Evolutionary conservation across 1,139 yeast genomes (phyloP).

Genomic region (Taphrina betulina): DNA sequence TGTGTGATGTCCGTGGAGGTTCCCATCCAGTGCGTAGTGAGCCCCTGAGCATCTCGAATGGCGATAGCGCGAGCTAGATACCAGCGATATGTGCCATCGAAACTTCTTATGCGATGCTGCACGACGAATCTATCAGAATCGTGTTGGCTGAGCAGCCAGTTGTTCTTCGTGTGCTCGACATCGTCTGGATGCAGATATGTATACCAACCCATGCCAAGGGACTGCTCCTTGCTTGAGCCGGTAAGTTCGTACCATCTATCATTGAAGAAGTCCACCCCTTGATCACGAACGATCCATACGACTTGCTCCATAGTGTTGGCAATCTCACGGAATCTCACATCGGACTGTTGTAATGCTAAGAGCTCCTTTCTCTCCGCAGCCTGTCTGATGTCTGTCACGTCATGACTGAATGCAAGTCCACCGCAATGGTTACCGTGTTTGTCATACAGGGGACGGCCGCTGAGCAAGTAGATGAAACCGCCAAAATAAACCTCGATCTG

Average conservation of each 20-base stretch:
- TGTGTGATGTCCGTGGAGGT: slow-evolving; percentile 30
- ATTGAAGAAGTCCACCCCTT: slow-evolving; percentile 15
- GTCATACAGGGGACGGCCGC: slow-evolving; percentile 30
- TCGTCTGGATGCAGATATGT: slow-evolving; percentile 30
- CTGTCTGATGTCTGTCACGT: slow-evolving; percentile 20
- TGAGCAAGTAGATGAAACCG: slow-evolving; percentile 11
- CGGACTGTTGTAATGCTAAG: slow-evolving; percentile 19
- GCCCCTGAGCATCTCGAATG: slow-evolving; percentile 4
- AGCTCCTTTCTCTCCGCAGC: slow-evolving; percentile 26
- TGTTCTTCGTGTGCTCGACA: slow-evolving; percentile 22
- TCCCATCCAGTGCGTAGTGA: slow-evolving; percentile 10
- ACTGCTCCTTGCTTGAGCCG: slow-evolving; percentile 12
- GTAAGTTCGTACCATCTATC: slow-evolving; percentile 29
- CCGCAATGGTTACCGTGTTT: slow-evolving; percentile 12
- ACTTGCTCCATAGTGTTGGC: slow-evolving; percentile 26
- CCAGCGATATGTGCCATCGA: slow-evolving; percentile 27
- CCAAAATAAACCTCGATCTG: slow-evolving; percentile 24
- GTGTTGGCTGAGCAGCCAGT: slow-evolving; percentile 16
- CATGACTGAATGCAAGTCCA: slow-evolving; percentile 16
- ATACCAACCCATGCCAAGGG: slow-evolving; percentile 17
- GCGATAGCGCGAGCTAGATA: slow-evolving; percentile 29
- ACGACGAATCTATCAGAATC: slow-evolving; percentile 22
- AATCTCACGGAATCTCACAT: slow-evolving; percentile 21
- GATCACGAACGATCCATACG: slow-evolving; percentile 17
- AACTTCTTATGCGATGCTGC: slow-evolving; percentile 19